Evolutionary conservation across 768 basidiomycete species (phyloP), one percentile per base, ranked within the genome.

Genomic region (Chiua virens): DNA sequence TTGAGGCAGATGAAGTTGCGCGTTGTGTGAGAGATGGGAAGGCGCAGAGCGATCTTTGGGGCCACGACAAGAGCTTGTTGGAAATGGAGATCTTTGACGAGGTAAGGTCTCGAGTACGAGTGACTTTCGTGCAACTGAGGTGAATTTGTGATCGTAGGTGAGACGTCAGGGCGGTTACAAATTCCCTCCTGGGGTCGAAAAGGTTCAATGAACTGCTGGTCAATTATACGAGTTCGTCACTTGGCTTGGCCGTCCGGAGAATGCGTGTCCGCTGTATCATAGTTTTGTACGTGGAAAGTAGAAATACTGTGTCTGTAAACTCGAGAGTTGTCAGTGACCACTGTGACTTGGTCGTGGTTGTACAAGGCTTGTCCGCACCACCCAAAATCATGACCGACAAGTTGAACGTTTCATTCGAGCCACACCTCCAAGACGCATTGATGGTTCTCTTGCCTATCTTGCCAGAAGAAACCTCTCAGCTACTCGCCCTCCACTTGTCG

Each of bases 1-100:
- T 85, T 68, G 81, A 94, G 68, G 91, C 92, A 4, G 92, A 95
- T 60, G 91, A 94, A 53, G 90, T 92, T 11, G 92, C 89, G 17
- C 70, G 89, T 42, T 89, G 87, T 61, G 73, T 92, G 20, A 70
- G 82, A 35, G 85, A 86, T 46, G 86, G 86, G 3, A 89, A 86
- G 74, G 71, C 72, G 22, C 83, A 93, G 70, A 91, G 89, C 60
- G 74, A 74, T 5, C 59, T 82, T 28, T 92, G 91, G 89, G 79
- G 83, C 1, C 86, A 86, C 58, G 81, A 84, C 38, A 92, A 92
- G 73, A 92, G 87, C 62, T 60, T 88, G 59, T 59, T 93, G 54
- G 81, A 87, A 55, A 93, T 93, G 86, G 75, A 82, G 27, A 81
- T 92, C 47, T 93, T 96, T 61, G 93, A 95, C 62, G 82, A 87